Evolutionary conservation across 1,284 basidiomycete genomes (phyloP), one percentile per base, ranked within the genome.

Genomic region (Malassezia equina): DNA sequence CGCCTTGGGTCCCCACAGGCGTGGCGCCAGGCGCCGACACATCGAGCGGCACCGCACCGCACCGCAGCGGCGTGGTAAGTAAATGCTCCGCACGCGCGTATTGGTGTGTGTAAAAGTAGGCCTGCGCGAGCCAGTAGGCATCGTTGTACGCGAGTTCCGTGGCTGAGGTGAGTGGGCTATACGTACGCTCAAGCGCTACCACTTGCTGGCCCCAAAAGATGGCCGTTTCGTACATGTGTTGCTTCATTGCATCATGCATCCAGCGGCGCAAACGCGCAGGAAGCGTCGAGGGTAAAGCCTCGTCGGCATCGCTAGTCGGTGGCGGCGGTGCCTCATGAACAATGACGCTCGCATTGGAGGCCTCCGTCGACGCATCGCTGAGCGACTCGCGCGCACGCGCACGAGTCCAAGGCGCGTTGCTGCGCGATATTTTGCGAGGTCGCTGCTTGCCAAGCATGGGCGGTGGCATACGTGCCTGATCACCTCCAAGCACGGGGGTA

Each of bases 121-220:
- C 88, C 75, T 98, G 93, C 0, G 94, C 93, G 15, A 99, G 83
- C 90, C 93, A 96, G 76, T 96, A 98, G 8, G 90, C 94, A 76
- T 99, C 94, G 75, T 69, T 73, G 47, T 51, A 53, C 1, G 46
- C 57, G 7, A 28, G 33, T 17, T 53, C 52, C 6, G 48, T 46
- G 4, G 48, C 51, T 54, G 45, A n/a, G 11, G 55, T 60, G 56
- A 23, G 57, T 57, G 11, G 50, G 43, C 1, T 60, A 12, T 51
- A 51, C 3, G 40, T 47, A 93, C 90, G 86, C 39, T 93, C 95
- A 84, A 90, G 89, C 52, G 83, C 86, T 32, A 95, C 78, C 41
- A 96, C 83, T 76, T 98, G 96, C 78, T 93, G 88, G 2, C 91
- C 94, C 94, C 94, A 98, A 73, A 96, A 96, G 8, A 88, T 86